Evolutionary conservation across 2,329 filamentous ascomycete genomes (phyloP), one percentile per base, ranked within the genome.

Genomic region (Alternaria tenuissima): DNA sequence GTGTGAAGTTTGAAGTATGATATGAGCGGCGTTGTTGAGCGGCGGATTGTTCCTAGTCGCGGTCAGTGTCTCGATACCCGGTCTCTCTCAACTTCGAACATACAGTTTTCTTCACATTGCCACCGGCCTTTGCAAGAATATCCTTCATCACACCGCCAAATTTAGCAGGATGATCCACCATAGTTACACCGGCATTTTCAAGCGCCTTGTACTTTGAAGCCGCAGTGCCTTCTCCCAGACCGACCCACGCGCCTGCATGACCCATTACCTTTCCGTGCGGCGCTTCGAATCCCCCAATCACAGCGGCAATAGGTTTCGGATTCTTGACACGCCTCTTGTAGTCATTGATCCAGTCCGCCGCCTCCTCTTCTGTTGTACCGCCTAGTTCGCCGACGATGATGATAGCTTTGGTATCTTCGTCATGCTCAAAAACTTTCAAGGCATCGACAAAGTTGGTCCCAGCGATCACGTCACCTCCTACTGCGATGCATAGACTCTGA

Each of bases 361-460:
- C 91, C 69, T 90, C 88, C 54, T 91, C 81, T 75, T 93, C 91
- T 9, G 86, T 86, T 7, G 83, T 84, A 2, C 91, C 91, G 24
- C 91, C 91, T 54, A 92, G 84, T 76, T 93, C 91, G 18, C 91
- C 91, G 39, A 92, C 85, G 12, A 93, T 75, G 14, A 92, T 87
- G 48, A 93, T 91, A 7, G 86, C 90, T 66, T 91, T 84, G 0
- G 91, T 93, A 57, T 90, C 85, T 16, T 85, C 80, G 68, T 93
- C 90, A 38, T 87, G 77, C 67, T 88, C 85, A 55, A 93, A 88
- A 4, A 91, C 84, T 59, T 84, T 84, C 57, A 93, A 78, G 0
- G 87, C 90, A 71, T 94, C 91, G 2, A 89, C 85, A 64, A 94
- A 88, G 57, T 89, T 89, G 2, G 91, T 94, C 0, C 91, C 91